Evolutionary conservation across 352 stramenopile species (phyloP), one percentile per base, ranked within the genome.

Genomic region (Chrysophaeum taylorii): DNA sequence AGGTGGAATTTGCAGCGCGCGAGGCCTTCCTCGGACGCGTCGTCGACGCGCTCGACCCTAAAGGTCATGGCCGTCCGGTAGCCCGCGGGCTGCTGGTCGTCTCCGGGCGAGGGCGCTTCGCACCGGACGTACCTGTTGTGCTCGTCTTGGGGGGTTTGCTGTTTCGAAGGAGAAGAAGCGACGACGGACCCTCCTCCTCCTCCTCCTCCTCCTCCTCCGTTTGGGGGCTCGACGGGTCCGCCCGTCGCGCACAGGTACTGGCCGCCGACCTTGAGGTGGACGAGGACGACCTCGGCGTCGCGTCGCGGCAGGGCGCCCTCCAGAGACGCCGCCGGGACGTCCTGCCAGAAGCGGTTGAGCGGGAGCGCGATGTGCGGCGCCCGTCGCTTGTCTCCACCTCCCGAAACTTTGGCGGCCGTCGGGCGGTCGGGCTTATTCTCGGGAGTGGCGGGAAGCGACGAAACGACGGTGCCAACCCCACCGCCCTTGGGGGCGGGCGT

Each of bases 261-360:
- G 57, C 57, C 57, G 57, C 57, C 57, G 33, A 66, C 57, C 36
- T 66, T 66, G 31, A 66, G n/a, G 36, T 66, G 57, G 18, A 66
- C 23, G 9, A n/a, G 18, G 21, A 7, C 14, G 4, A 43, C 31
- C 12, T 45, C 57, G 2, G 15, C 36, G 48, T 7, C 18, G 15
- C 2, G 27, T 2, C 27, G 50, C 9, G 57, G 57, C 27, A 66
- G 1, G 12, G 57, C 35, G 36, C 16, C 14, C 33, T 2, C 31
- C 16, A 66, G 36, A 23, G 57, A 66, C 18, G 14, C 27, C 33
- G 57, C 57, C 18, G 57, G 57, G 33, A 66, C 5, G 57, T 66
- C 57, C 57, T 66, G 57, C 57, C 57, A 66, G 57, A 66, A 66
- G 33, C 57, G 57, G 57, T 66, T 66, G 2, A 66, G 57, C 31